Percentiles rank a stretch among this genome's conserved stretches.
phyloP scores from a whole-genome alignment of 352 stramenopile genomes.

The Phytophthora fragariae region DNA sequence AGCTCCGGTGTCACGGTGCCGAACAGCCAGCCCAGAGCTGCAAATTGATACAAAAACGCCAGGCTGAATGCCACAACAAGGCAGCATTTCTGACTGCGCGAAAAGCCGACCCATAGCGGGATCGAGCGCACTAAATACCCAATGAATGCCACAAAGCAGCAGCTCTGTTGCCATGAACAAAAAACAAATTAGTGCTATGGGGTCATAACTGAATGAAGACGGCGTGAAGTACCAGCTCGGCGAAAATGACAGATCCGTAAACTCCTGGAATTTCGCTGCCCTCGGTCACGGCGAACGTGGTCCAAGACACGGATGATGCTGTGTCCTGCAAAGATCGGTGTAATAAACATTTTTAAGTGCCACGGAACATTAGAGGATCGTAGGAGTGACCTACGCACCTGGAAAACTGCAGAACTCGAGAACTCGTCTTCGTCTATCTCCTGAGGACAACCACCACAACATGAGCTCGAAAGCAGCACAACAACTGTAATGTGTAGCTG shows the following conservation, averaged over 20 bases:
- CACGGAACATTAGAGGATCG: neutral
- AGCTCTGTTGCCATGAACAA: slow-evolving; percentile 44
- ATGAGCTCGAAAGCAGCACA: slow-evolving; percentile 2
- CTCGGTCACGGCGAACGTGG: slow-evolving; percentile 9
- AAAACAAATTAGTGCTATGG: neutral
- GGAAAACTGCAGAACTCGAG: slow-evolving; percentile 7
- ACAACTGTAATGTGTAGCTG: neutral
- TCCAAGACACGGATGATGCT: slow-evolving; percentile 7
- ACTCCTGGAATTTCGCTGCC: slow-evolving; percentile 40
- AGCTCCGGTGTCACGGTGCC: slow-evolving; percentile 49
- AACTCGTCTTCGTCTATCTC: slow-evolving; percentile 44
- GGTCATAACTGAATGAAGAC: neutral
- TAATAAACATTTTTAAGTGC: neutral
- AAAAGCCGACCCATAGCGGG: slow-evolving; percentile 64
- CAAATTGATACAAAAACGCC: slow-evolving; percentile 57
- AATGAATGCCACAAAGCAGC: slow-evolving; percentile 71
- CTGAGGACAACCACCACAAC: slow-evolving; percentile 3
- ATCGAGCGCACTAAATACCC: slow-evolving; percentile 63
- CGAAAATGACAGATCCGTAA: slow-evolving; percentile 53
- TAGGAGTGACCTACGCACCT: slow-evolving; percentile 5
- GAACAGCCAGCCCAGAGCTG: slow-evolving; percentile 51
- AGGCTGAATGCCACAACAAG: slow-evolving; percentile 53
- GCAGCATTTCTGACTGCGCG: slow-evolving; percentile 61
- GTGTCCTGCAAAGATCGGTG: slow-evolving; percentile 7
- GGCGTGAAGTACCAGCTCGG: slow-evolving; percentile 41